Evolutionary conservation across 2,329 filamentous ascomycete genomes (phyloP).

Genomic region (Fusarium pininemorale): DNA sequence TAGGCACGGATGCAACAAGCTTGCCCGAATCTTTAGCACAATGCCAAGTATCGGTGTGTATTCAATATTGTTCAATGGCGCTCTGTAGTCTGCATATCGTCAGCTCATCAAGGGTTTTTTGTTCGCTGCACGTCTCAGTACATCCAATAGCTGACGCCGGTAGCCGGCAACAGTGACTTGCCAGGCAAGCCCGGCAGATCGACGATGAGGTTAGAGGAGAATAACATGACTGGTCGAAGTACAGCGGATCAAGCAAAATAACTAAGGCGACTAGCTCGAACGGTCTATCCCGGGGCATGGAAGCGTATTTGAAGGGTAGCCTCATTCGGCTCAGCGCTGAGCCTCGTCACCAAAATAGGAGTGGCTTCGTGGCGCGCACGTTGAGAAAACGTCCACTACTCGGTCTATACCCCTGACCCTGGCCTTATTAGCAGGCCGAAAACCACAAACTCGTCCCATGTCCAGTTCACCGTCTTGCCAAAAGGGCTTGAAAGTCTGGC

Average conservation of each 20-base stretch:
- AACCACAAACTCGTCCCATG: conserved; percentile 34
- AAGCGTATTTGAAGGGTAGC: conserved; percentile 14
- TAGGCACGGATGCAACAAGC: conserved; percentile 7
- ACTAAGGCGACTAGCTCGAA: conserved; percentile 30
- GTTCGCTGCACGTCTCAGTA: not conserved
- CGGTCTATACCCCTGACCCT: conserved; percentile 27
- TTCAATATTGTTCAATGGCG: conserved; percentile 1
- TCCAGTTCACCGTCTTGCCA: conserved; percentile 24
- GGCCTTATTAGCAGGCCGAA: conserved; percentile 6
- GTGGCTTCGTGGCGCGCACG: conserved; percentile 23
- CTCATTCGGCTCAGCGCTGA: conserved; percentile 28
- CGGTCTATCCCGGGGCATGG: conserved; percentile 29
- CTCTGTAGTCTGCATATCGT: conserved; percentile 1
- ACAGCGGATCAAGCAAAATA: conserved; percentile 13
- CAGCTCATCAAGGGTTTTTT: conserved; percentile 9
- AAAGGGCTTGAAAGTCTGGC: conserved; percentile 3
- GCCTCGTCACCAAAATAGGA: conserved; percentile 16
- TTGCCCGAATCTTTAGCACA: not conserved
- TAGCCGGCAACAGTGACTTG: conserved; percentile 2
- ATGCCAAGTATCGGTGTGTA: conserved; percentile 6
- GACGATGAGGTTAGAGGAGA: conserved; percentile 28
- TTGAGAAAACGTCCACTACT: conserved; percentile 21
- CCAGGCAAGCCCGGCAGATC: conserved; percentile 29
- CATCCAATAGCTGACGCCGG: conserved; percentile 14
- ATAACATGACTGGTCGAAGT: conserved; percentile 16